phyloP scores from a whole-genome alignment of 352 stramenopile species.

The Phytopythium delawarense region DNA sequence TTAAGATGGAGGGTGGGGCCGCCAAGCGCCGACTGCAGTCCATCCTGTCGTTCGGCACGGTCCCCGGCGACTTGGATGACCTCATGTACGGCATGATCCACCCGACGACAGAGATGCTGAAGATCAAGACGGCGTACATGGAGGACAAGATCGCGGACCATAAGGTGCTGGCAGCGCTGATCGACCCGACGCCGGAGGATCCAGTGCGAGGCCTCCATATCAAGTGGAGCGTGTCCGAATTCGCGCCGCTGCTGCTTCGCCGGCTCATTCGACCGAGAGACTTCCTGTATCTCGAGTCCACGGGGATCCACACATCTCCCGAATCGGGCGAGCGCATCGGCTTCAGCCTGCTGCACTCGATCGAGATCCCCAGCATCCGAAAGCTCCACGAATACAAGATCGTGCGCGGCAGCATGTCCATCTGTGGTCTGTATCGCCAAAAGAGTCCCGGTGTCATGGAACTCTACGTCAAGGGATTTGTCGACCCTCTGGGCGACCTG shows the following conservation, averaged over 20 bases:
- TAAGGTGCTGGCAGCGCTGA: slow-evolving; percentile 32
- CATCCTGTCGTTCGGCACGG: slow-evolving; percentile 27
- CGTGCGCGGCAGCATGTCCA: slow-evolving; percentile 36
- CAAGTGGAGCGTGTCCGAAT: slow-evolving; percentile 47
- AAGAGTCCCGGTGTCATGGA: slow-evolving; percentile 22
- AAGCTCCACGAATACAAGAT: slow-evolving; percentile 25
- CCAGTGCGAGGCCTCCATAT: slow-evolving; percentile 52
- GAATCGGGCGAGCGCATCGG: slow-evolving; percentile 28
- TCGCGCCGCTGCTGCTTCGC: slow-evolving; percentile 17
- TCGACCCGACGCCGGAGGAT: slow-evolving; percentile 29
- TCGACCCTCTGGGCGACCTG: slow-evolving; percentile 32
- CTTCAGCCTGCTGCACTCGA: slow-evolving; percentile 39
- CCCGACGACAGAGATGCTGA: slow-evolving; percentile 39
- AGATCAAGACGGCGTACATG: slow-evolving; percentile 46
- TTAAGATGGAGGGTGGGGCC: background rate
- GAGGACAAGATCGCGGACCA: slow-evolving; percentile 39
- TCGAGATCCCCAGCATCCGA: slow-evolving; percentile 30
- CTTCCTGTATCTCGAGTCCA: slow-evolving; percentile 48
- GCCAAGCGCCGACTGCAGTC: slow-evolving; percentile 13
- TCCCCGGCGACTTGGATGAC: slow-evolving; percentile 35
- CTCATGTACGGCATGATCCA: slow-evolving; percentile 56
- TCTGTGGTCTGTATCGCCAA: slow-evolving; percentile 35
- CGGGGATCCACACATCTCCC: slow-evolving; percentile 23
- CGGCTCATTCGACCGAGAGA: slow-evolving; percentile 34
- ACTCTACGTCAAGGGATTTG: slow-evolving; percentile 30